A percentile compares a stretch with the other conserved stretches of the same genome.
Conservation (phyloP, 768 basidiomycete species). For the Podaxis rugospora region DNA sequence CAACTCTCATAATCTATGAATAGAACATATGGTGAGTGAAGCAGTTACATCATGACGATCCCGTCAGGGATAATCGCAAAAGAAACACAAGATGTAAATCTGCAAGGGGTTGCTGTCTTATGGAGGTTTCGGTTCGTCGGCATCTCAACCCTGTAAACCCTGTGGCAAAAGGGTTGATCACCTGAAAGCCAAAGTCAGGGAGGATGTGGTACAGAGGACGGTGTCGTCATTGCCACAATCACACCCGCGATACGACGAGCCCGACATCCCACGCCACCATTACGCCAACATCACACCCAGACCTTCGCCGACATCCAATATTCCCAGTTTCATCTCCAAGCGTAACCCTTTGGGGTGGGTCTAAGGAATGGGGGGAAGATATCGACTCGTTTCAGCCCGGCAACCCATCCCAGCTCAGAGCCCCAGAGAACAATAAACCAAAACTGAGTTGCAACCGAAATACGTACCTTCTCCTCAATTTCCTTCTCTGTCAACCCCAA, state of each 20-base stretch:
- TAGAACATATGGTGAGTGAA: not conserved
- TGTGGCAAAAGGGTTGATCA: not conserved
- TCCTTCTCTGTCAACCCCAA: constrained; percentile 60
- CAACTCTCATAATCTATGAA: constrained; percentile 65
- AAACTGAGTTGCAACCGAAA: not conserved
- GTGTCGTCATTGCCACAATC: not conserved
- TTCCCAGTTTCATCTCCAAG: not conserved
- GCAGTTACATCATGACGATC: not conserved
- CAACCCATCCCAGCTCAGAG: not conserved
- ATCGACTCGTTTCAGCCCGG: not conserved
- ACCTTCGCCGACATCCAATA: not conserved
- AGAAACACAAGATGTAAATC: not conserved
- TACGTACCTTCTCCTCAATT: constrained; percentile 66
- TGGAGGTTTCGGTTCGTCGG: not conserved
- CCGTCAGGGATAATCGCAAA: not conserved
- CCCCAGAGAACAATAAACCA: not conserved
- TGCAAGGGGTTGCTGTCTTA: not conserved
- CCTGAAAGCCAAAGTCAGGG: too few relatives aligned
- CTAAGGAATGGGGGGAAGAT: not conserved
- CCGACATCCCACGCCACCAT: not conserved
- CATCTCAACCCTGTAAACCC: not conserved
- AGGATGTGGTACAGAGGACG: too few relatives aligned
- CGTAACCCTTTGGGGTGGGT: not conserved
- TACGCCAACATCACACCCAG: not conserved
- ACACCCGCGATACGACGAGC: not conserved